Evolutionary conservation across 768 basidiomycete genomes (phyloP).

Genomic region (Nidularia pulvinata): DNA sequence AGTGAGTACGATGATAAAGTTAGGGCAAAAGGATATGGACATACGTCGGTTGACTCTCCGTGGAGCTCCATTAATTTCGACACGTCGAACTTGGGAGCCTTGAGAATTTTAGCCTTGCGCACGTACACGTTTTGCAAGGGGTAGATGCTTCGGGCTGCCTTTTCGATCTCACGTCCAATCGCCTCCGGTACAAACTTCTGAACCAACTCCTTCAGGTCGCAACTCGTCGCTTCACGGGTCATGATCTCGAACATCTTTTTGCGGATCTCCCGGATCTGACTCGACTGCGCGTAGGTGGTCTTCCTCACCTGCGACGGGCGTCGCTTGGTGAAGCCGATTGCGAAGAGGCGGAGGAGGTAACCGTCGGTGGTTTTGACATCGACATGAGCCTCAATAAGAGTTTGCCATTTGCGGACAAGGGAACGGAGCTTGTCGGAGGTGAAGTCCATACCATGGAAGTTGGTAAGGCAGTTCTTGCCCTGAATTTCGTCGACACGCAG

Average conservation of each 20-base stretch:
- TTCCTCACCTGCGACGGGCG: conserved; percentile 96
- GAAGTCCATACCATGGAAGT: conserved; percentile 99
- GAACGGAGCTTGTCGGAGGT: conserved; percentile 99
- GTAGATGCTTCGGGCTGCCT: conserved; percentile 95
- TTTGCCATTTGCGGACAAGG: conserved; percentile 99
- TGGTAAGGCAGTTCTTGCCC: conserved; percentile 99
- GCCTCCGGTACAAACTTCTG: conserved; percentile 99
- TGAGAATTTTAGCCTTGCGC: conserved; percentile 99
- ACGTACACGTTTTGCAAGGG: conserved; percentile 99
- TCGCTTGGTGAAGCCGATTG: conserved; percentile 99
- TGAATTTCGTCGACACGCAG: conserved; percentile 95
- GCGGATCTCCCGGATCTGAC: conserved; percentile 96
- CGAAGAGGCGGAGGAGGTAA: conserved; percentile 98
- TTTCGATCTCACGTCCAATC: conserved; percentile 99
- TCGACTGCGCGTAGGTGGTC: conserved; percentile 96
- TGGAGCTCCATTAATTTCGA: conserved; percentile 96
- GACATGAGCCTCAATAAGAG: conserved; percentile 97
- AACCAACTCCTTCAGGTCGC: conserved; percentile 97
- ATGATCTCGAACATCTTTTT: conserved; percentile 99
- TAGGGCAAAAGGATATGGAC: conserved; percentile 24
- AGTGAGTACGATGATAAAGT: conserved; percentile 4
- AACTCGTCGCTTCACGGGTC: conserved; percentile 92
- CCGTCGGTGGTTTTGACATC: conserved; percentile 99
- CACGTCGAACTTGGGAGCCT: conserved; percentile 95
- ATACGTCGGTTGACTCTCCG: conserved; percentile 91